These are phyloP conservation scores for Scortechinia acanthostroma DNA, from an alignment of 2,329 filamentous ascomycete genomes.

Conservation along the genomic window DNA sequence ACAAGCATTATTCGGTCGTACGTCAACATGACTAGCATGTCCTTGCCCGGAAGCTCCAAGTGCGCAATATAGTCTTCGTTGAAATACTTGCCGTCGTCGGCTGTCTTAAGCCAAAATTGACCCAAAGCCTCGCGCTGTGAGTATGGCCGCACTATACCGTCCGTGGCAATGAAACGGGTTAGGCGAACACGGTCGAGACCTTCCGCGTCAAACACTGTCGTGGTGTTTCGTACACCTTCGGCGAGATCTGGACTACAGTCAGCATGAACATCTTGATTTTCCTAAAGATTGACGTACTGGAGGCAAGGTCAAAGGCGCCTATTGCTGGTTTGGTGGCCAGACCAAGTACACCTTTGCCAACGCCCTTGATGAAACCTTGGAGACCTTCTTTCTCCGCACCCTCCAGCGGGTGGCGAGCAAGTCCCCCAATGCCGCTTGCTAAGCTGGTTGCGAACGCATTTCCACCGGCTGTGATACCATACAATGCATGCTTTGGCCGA, in stretches of 20 bases:
- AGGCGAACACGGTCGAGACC: slow-evolving; percentile 92
- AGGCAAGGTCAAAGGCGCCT: slow-evolving; percentile 91
- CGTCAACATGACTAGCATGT: slow-evolving; percentile 84
- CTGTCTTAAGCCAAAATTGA: slow-evolving; percentile 97
- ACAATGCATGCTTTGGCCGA: slow-evolving; percentile 90
- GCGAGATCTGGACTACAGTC: slow-evolving; percentile 20
- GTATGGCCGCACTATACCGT: slow-evolving; percentile 91
- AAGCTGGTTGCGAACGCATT: slow-evolving; percentile 91
- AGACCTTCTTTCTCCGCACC: slow-evolving; percentile 93
- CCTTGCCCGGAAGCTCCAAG: slow-evolving; percentile 80
- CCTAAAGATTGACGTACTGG: slow-evolving; percentile 67
- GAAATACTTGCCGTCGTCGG: slow-evolving; percentile 96
- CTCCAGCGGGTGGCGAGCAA: slow-evolving; percentile 88
- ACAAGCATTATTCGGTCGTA: slow-evolving; percentile 85
- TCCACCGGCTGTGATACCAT: slow-evolving; percentile 88
- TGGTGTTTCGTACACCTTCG: slow-evolving; percentile 96
- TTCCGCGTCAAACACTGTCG: slow-evolving; percentile 91
- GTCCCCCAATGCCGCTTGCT: slow-evolving; percentile 84
- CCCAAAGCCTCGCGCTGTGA: slow-evolving; percentile 89
- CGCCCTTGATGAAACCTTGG: slow-evolving; percentile 91
- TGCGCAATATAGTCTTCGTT: slow-evolving; percentile 96
- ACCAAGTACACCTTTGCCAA: slow-evolving; percentile 88
- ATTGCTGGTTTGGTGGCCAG: slow-evolving; percentile 96
- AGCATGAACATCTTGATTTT: neutral
- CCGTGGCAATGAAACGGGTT: slow-evolving; percentile 81